Evolutionary conservation across 257 asterid genomes (phyloP).

Genomic region (Avicennia marina): DNA sequence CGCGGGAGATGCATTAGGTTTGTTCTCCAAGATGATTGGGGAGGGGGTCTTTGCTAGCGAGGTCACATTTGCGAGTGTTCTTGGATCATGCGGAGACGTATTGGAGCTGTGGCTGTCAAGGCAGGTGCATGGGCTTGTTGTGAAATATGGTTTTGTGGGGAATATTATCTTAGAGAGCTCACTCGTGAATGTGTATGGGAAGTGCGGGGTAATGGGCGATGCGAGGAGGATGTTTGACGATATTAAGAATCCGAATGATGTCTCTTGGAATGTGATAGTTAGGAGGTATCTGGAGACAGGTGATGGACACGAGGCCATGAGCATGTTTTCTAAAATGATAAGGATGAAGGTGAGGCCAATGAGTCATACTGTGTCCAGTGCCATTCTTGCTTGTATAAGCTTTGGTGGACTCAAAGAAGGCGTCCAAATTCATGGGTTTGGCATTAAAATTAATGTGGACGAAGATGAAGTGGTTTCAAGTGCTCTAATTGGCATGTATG

Average conservation of each 20-base stretch:
- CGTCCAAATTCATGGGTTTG: conserved; percentile 63
- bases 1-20: conserved; percentile 28
- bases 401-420: conserved; percentile 50
- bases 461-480: conserved; percentile 53
- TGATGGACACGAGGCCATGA: conserved; percentile 46
- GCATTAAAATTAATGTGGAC: conserved; percentile 45
- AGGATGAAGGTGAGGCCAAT: conserved; percentile 44
- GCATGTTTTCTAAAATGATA: conserved; percentile 58
- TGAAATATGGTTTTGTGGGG: conserved; percentile 64
- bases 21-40: conserved; percentile 51
- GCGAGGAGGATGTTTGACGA: conserved; percentile 78
- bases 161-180: conserved; percentile 77
- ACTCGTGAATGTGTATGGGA: conserved; percentile 73
- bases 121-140: conserved; percentile 65
- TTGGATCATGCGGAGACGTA: conserved; percentile 44
- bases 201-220: conserved; percentile 59
- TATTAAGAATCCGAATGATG: conserved; percentile 51
- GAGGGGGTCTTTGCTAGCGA: conserved; percentile 59
- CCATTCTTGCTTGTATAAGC: conserved; percentile 63
- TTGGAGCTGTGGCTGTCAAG: conserved; percentile 48
- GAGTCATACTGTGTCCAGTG: conserved; percentile 68
- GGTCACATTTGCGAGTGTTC: conserved; percentile 73
- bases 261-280: conserved; percentile 86
- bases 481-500: conserved; percentile 57
- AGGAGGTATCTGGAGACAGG: conserved; percentile 74